These are phyloP conservation scores for Conringia planisiliqua DNA, from an alignment of 345 rosid species.

Conservation along the genomic window DNA sequence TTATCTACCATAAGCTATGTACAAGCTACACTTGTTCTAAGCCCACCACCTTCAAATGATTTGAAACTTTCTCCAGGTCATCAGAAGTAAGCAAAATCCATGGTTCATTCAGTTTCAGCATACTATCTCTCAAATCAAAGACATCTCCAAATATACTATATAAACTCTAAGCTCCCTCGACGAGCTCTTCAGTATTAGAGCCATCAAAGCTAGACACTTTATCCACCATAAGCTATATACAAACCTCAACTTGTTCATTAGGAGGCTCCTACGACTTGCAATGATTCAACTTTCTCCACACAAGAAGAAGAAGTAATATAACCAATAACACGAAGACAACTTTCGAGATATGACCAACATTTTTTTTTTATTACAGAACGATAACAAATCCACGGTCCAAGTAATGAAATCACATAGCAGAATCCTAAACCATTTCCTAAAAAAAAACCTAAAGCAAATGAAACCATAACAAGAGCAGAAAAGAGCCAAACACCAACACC, in stretches of 20 bases:
- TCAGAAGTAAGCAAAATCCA: not conserved
- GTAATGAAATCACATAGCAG: conserved; percentile 25
- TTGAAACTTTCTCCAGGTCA: not conserved
- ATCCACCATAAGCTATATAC: not conserved
- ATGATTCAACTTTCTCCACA: not conserved
- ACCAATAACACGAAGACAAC: not conserved
- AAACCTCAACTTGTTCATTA: not conserved
- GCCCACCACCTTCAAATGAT: not conserved
- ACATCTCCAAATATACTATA: not conserved
- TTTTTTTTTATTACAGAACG: conserved; percentile 28
- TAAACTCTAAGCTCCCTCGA: not conserved
- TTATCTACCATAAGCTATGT: not conserved
- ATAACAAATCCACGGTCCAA: not conserved
- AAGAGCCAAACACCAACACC: conserved; percentile 28
- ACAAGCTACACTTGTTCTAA: not conserved
- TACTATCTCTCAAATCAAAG: not conserved
- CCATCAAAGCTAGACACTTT: not conserved
- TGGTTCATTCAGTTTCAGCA: not conserved
- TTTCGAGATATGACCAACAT: not conserved
- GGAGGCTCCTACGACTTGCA: not conserved
- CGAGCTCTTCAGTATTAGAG: not conserved
- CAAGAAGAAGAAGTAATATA: not conserved
- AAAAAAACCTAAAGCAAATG: conserved; percentile 13
- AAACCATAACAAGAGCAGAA: conserved; percentile 5
- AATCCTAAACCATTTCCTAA: not conserved